Evolutionary conservation across 1,284 basidiomycete species (phyloP), one percentile per base, ranked within the genome.

Genomic region (Tremellales sp.): DNA sequence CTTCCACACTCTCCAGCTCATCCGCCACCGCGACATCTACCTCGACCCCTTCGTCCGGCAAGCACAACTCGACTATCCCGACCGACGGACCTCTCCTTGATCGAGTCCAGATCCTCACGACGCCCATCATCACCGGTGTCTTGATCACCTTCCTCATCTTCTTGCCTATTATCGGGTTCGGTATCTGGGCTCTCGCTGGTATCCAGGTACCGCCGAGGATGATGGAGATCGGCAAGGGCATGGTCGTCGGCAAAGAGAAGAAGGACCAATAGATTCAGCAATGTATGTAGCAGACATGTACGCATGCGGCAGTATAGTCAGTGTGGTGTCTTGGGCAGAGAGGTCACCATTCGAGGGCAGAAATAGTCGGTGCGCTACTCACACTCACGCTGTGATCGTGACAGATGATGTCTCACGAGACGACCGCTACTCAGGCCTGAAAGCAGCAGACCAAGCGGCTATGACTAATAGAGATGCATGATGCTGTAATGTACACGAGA

Each of bases 31-130:
- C 51, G 24, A 46, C 46, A 1, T 21, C 41, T 15, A 45, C 54
- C 36, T 46, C 52, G 4, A 29, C 29, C 25, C n/a, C n/a, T n/a
- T 40, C 45, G 8, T 21, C 48, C n/a, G 24, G 24, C 15, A 42
- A 45, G 22, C 49, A 33, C 46, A 65, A 67, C 49, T 49, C 58
- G 7, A 62, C 63, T 7, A 54, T 60, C 50, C 57, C 56, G 22
- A 54, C 57, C 24, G 51, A 52, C 36, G 65, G 54, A 13, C 61
- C 69, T 6, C 48, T 69, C 12, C 78, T 89, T 36, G 80, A 84
- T 52, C 79, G 78, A 40, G 87, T 87, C 67, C 85, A 87, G 64
- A 77, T 90, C 42, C 80, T 91, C 46, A 88, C 88, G 0, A 86
- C 88, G 1, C 86, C 81, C 1, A 78, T 92, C 47, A 86, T 92